These are phyloP conservation scores for Pyrus pyrifolia DNA, from an alignment of 306 rosid genomes.

Conservation along the genomic window DNA sequence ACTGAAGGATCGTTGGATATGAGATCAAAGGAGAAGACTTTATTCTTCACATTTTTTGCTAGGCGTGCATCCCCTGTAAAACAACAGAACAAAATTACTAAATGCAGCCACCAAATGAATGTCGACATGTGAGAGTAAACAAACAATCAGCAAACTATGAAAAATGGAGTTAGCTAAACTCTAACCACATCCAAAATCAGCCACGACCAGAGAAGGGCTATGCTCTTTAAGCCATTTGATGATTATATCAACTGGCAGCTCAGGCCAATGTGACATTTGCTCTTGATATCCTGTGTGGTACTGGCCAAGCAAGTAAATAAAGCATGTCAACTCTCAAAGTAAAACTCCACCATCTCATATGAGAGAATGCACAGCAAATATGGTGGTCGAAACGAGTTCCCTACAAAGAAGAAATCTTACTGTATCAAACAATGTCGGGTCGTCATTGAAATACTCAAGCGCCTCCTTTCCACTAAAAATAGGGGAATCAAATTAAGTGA, in stretches of 20 bases:
- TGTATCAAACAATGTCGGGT: slow-evolving; percentile 56
- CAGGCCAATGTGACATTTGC: slow-evolving; percentile 95
- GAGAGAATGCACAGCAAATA: not conserved
- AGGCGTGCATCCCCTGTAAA: slow-evolving; percentile 88
- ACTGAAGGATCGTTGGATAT: slow-evolving; percentile 74
- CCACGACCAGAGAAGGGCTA: slow-evolving; percentile 62
- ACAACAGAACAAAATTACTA: slow-evolving; percentile 9
- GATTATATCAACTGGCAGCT: slow-evolving; percentile 74
- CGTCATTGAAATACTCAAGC: slow-evolving; percentile 69
- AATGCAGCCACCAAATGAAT: slow-evolving; percentile 2
- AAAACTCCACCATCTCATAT: slow-evolving; percentile 1
- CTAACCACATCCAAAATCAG: slow-evolving; percentile 99
- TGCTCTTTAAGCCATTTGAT: slow-evolving; percentile 72
- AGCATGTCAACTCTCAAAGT: slow-evolving; percentile 12
- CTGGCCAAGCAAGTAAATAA: slow-evolving; percentile 42
- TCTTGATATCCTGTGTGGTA: slow-evolving; percentile 92
- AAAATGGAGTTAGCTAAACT: not conserved
- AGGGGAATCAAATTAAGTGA: not conserved
- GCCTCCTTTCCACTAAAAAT: slow-evolving; percentile 74
- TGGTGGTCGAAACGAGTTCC: not conserved
- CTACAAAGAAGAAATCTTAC: slow-evolving; percentile 29
- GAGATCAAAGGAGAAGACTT: slow-evolving; percentile 86
- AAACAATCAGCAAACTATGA: not conserved
- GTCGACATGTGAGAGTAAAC: not conserved
- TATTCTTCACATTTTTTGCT: slow-evolving; percentile 68